Evolutionary conservation across 2,329 filamentous ascomycete species (phyloP), one percentile per base, ranked within the genome.

Genomic region (Apiospora saccharicola): DNA sequence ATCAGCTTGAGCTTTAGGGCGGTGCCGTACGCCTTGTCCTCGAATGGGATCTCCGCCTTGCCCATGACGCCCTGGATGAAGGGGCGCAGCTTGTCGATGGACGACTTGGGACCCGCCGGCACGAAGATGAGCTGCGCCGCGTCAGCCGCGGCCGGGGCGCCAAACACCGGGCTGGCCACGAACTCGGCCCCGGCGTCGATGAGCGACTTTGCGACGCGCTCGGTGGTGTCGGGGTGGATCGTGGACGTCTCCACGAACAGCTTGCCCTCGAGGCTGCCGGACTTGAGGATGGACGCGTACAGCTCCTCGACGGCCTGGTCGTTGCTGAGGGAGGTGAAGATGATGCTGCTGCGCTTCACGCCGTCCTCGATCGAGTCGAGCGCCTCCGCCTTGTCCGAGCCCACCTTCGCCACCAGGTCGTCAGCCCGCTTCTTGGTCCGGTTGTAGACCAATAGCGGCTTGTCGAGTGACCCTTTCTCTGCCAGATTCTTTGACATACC

Each of bases 241-340:
- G 95, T 98, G 4, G 94, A 96, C 86, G 93, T 95, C 79, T 98
- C 95, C 44, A 97, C 88, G 76, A 98, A 91, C 22, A 96, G 85
- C 84, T 97, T 98, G 74, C 90, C 91, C 41, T 86, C 86, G 24
- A 93, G 83, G 72, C 90, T 84, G 47, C 72, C 72, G 14, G 64
- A 24, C 68, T 88, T 77, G 4, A 94, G 83, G 43, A 92, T 88
- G 3, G 86, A 80, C 57, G 86, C 81, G 73, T 94, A 87, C 26
- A 90, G 89, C 5, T 87, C 83, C 72, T 90, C 87, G 61, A 97
- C 90, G 6, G 93, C 93, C 3, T 88, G 85, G 80, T 98, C 95
- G 79, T 96, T 92, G 75, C 92, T 90, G 4, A 98, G 86, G 79
- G 94, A 97, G 74, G 90, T 90, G 84, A 97, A 95, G 80, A 97